Evolutionary conservation across 2,329 filamentous ascomycete genomes (phyloP).

Genomic region (Hypoxylon sp.): DNA sequence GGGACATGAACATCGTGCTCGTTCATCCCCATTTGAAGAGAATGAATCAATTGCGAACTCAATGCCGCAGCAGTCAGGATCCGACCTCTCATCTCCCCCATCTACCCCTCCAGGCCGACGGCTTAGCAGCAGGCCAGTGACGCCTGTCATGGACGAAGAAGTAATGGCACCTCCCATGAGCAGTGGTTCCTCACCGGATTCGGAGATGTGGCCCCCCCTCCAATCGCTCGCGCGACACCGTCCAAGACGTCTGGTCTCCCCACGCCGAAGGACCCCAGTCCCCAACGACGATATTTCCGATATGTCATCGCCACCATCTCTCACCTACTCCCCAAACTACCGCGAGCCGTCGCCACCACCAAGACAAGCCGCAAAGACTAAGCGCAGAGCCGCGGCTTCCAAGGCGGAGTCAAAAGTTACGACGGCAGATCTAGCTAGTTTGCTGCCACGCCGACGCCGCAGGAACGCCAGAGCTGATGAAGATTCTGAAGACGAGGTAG

Average conservation of each 20-base stretch:
- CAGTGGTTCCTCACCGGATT: slow-evolving; percentile 63
- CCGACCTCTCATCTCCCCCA: slow-evolving; percentile 45
- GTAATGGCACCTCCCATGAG: slow-evolving; percentile 69
- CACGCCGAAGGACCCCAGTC: slow-evolving; percentile 55
- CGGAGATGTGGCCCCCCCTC: slow-evolving; percentile 65
- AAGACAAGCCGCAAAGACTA: slow-evolving; percentile 49
- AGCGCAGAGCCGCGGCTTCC: slow-evolving; percentile 51
- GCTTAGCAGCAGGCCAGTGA: slow-evolving; percentile 47
- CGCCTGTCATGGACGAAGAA: slow-evolving; percentile 62
- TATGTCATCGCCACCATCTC: slow-evolving; percentile 73
- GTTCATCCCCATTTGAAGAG: slow-evolving; percentile 54
- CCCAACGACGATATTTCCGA: slow-evolving; percentile 62
- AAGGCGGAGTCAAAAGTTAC: slow-evolving; percentile 61
- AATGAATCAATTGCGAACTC: slow-evolving; percentile 40
- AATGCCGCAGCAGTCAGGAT: slow-evolving; percentile 44
- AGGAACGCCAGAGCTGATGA: slow-evolving; percentile 55
- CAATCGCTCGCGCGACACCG: slow-evolving; percentile 64
- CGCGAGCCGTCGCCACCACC: slow-evolving; percentile 51
- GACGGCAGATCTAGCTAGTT: slow-evolving; percentile 66
- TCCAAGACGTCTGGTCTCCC: slow-evolving; percentile 45
- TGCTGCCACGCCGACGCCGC: slow-evolving; percentile 67
- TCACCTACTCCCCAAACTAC: slow-evolving; percentile 75
- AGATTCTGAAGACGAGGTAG: slow-evolving; percentile 63
- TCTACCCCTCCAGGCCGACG: slow-evolving; percentile 44
- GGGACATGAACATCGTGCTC: slow-evolving; percentile 54